Base-by-base conservation (phyloP, 345 rosid genomes). In the Salix dunnii region DNA sequence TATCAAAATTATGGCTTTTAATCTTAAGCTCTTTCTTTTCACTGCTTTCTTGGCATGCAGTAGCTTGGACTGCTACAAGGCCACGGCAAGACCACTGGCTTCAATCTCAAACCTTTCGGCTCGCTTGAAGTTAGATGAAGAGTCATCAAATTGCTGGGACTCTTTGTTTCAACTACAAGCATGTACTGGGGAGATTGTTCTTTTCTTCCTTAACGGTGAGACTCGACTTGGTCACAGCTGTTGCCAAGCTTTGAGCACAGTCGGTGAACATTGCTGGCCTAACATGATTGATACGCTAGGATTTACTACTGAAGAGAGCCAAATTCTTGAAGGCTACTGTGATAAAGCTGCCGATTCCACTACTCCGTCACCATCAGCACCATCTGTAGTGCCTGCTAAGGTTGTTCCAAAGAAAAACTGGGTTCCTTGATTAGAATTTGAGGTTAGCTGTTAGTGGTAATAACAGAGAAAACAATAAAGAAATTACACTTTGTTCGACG, bases 131-230 rank as follows among this genome's bases (percentile, higher is more conserved):
- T 69, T 90, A 63, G 86, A 85, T 18, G 86, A 82, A 12, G 89
- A 84, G 43, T 79, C 93, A 9, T 17, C 87, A 0, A 77, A 76
- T 68, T 94, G 97, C 73, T 92, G 97, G 97, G 94, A 84, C 71
- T 90, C 97, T 23, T 36, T 92, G 83, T 77, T 89, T 67, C 87
- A 89, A 81, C 91, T 92, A 14, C 93, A 92, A 73, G 81, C 93
- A n/a, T 92, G 98, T 67, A 86, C 92, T 0, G 96, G 93, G 1
- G 97, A 90, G 84, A 76, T 94, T 4, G 74, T 89, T 48, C n/a
- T 88, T 61, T 94, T 94, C 81, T 94, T 94, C 76, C 82, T 92
- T 69, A 88, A 90, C 23, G 96, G 96, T 6, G 97, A 94, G 80
- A 86, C 92, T 7, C 81, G 87, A 60, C 25, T 91, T 12, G 98